Evolutionary conservation across 1,284 basidiomycete species (phyloP).

Genomic region (Entoloma clypeatum): DNA sequence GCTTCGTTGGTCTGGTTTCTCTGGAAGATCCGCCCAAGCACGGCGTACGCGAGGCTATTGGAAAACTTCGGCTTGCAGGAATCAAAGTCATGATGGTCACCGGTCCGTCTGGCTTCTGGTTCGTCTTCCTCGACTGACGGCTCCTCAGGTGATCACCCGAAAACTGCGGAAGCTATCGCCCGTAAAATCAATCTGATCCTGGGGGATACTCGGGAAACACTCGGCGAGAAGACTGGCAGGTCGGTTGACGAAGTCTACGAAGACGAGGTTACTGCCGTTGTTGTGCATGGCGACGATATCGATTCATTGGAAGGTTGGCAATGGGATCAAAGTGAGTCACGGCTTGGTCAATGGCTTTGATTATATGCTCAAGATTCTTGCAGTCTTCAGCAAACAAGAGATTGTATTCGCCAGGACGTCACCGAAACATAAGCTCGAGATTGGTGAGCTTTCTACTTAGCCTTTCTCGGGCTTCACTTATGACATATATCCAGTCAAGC

Average conservation of each 20-base stretch:
- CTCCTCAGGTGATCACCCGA: conserved; percentile 62
- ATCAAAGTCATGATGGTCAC: conserved; percentile 76
- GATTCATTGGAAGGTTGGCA: conserved; percentile 62
- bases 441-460: conserved; percentile 47
- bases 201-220: conserved; percentile 59
- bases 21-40: conserved; percentile 70
- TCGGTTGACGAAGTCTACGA: conserved; percentile 59
- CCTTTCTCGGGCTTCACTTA: not conserved
- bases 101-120: conserved; percentile 33
- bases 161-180: conserved; percentile 67
- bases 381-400: conserved; percentile 63
- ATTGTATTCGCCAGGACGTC: conserved; percentile 72
- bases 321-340: conserved; percentile 58
- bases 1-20: conserved; percentile 61
- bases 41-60: conserved; percentile 66
- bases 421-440: conserved; percentile 69
- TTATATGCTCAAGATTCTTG: conserved; percentile 7
- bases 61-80: conserved; percentile 60
- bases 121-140: not conserved
- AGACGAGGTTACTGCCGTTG: conserved; percentile 61
- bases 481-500: conserved; percentile 46
- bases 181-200: conserved; percentile 64
- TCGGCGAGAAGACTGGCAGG: conserved; percentile 52
- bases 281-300: conserved; percentile 65
- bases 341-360: not conserved